Evolutionary conservation across 129 eudicot species (phyloP).

Genomic region (Flaveria linearis): DNA sequence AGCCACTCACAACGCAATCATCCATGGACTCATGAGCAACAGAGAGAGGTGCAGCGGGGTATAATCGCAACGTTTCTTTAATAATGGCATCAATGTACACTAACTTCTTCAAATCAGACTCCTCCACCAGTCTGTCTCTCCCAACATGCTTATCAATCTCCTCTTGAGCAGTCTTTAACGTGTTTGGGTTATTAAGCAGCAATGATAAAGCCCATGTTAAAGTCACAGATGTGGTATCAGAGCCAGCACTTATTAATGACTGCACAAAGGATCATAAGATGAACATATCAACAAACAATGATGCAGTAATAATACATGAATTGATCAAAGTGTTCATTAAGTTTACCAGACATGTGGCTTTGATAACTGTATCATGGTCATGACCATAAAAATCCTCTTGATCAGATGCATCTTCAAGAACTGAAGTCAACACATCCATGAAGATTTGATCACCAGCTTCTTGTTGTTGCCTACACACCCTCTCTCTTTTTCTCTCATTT

Average conservation of each 20-base stretch:
- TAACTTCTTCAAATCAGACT: neutral
- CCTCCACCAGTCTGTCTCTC: neutral
- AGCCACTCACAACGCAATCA: neutral
- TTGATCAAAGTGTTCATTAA: no score
- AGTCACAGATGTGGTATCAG: neutral
- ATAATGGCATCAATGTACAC: neutral
- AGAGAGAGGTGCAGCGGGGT: neutral
- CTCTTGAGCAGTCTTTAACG: neutral
- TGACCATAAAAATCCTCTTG: neutral
- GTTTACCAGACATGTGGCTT: neutral
- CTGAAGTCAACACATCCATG: neutral
- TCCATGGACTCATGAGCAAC: neutral
- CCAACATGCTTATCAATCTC: neutral
- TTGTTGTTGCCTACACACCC: no score
- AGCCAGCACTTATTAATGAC: neutral
- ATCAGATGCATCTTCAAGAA: neutral
- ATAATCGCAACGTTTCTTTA: neutral
- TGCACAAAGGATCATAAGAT: neutral
- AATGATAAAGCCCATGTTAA: neutral
- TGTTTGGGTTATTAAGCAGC: neutral
- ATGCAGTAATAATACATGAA: neutral
- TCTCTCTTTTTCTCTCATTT: neutral
- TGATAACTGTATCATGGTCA: neutral
- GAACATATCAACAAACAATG: no score
- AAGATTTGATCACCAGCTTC: neutral